phyloP scores from a whole-genome alignment of 805 yeast species.

The Kazachstania viticola region DNA sequence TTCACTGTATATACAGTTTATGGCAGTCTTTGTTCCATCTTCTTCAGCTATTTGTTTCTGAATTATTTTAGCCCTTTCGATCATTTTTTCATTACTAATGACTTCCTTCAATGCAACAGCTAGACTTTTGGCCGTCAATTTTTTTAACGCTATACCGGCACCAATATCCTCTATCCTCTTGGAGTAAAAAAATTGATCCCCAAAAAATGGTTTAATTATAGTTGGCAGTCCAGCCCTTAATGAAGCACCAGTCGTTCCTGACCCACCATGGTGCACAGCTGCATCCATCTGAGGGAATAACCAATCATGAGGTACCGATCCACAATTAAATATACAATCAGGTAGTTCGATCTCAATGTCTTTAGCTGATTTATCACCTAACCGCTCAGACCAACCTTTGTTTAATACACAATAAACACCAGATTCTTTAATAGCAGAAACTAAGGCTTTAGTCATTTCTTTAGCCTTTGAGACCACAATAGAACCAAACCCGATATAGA shows the following conservation, averaged over 20 bases:
- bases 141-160: conserved; percentile 61
- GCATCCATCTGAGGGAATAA: conserved; percentile 80
- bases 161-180: conserved; percentile 80
- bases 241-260: conserved; percentile 93
- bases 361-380: conserved; percentile 28
- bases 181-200: conserved; percentile 92
- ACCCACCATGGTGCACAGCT: conserved; percentile 95
- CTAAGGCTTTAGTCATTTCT: conserved; percentile 64
- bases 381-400: conserved; percentile 89
- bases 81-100: conserved; percentile 53
- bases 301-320: conserved; percentile 88
- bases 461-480: conserved; percentile 81
- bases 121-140: conserved; percentile 52
- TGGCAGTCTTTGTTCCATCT: conserved; percentile 69
- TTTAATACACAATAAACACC: conserved; percentile 80
- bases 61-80: conserved; percentile 51
- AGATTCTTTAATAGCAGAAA: conserved; percentile 66
- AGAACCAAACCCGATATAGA: conserved; percentile 92
- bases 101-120: conserved; percentile 60
- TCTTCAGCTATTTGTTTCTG: conserved; percentile 60
- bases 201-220: conserved; percentile 87
- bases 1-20: conserved; percentile 66
- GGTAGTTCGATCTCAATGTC: conserved; percentile 43
- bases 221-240: conserved; percentile 81
- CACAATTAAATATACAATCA: conserved; percentile 52